Conservation (phyloP, 2,329 filamentous ascomycete genomes). For the Fusarium subtropicale region DNA sequence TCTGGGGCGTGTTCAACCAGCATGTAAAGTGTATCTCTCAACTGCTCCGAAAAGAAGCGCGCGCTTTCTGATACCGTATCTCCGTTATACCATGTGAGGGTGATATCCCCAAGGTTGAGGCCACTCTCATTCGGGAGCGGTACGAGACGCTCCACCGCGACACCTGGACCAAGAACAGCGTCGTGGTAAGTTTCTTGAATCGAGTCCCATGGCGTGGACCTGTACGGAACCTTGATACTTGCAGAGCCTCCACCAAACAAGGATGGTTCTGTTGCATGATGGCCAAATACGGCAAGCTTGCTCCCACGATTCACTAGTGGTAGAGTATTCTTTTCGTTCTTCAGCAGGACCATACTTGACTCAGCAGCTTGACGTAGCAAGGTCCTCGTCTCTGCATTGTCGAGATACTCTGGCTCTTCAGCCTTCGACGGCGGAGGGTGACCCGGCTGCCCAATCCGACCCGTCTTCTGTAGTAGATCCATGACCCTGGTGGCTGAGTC, state of each 20-base stretch:
- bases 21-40: not conserved
- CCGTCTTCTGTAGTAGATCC: not conserved
- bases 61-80: not conserved
- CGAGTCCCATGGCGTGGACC: not conserved
- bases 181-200: not conserved
- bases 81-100: not conserved
- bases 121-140: not conserved
- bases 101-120: not conserved
- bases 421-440: not conserved
- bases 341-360: not conserved
- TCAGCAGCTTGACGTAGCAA: not conserved
- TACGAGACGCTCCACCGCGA: not conserved
- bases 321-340: not conserved
- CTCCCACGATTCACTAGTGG: not conserved
- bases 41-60: not conserved
- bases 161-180: not conserved
- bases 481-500: not conserved
- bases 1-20: not conserved
- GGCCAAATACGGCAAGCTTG: not conserved
- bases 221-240: not conserved
- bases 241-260: not conserved
- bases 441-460: not conserved
- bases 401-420: not conserved
- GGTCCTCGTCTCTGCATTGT: fast-evolving
- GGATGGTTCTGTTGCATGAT: not conserved